Base-by-base conservation (phyloP, 495 filamentous ascomycete genomes). In the Entonaema liquescens region DNA sequence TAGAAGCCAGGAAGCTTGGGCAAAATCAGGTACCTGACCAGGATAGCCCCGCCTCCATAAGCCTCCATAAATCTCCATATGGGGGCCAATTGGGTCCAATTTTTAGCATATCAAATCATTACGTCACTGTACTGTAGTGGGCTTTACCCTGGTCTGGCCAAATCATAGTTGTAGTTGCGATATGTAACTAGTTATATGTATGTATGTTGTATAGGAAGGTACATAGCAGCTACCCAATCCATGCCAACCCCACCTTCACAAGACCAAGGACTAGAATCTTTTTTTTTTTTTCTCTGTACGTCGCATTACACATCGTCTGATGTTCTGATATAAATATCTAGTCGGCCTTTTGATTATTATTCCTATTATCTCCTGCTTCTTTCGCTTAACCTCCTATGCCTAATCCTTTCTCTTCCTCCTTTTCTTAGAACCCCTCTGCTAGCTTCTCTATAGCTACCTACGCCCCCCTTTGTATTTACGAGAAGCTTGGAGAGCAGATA, bases 291-390 rank as follows among this genome's bases (percentile, higher is more conserved):
- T 13, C 26, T 21, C 21, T 61, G 25, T 15, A 7, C 8, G 23
- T 61, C 58, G 19, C 42, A 59, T 56, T 35, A 17, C 53, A 56
- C 53, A 56, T 56, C 53, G 29, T 56, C 29, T 29, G n/a, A 35
- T 19, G 26, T 2, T 25, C 29, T 56, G n/a, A 35, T 56, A 56
- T 57, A 57, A 36, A 35, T 36, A 40, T 23, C 31, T 6, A 33
- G 6, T 12, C 2, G 15, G 7, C 42, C 42, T 21, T 21, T 47
- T 19, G 0, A 47, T 19, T 47, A 47, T 35, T 38, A 15, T 57
- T 28, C n/a, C n/a, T 35, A 2, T 17, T 2, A 8, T 31, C 29
- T n/a, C 17, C 53, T 17, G 35, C 9, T 28, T 31, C 17, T 19
- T 11, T 33, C 28, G 26, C 13, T 31, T 12, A 17, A 35, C 53